Base-by-base conservation (phyloP, 306 rosid genomes). In the Phaseolus lunatus region DNA sequence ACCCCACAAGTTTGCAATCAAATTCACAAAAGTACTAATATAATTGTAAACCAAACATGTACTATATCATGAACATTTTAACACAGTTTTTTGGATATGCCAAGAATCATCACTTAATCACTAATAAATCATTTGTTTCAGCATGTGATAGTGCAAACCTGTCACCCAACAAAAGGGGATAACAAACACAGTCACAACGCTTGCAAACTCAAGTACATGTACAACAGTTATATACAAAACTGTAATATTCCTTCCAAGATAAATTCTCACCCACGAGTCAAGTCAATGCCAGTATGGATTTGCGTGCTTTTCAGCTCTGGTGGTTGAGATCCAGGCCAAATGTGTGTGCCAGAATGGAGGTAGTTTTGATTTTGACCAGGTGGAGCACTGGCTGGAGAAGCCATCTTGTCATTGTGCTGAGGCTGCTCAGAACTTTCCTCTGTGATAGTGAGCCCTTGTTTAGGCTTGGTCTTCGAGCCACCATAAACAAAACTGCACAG, bases 401-500 rank as follows among this genome's bases (percentile, higher is more conserved):
- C 84, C 84, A 90, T 54, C 84, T 88, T 86, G 35, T 88, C 89
- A 27, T 63, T 73, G 10, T 29, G 85, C 72, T 84, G 82, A 45
- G 90, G 67, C 72, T 88, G 70, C 79, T 89, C 89, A 5, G 91
- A 86, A 82, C 72, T 83, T 53, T 89, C 92, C 5, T 81, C 81
- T 70, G 81, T 82, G 72, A 78, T 41, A 35, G 75, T 66, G 49
- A 76, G 49, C 27, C 23, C 82, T 78, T 83, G 92, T 85, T 86
- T 88, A 50, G 74, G 80, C 92, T 90, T 95, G 31, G 71, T 73
- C 86, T 92, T 91, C 37, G 86, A 61, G 29, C 85, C 70, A 27
- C 97, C 97, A 80, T 95, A 78, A 43, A 90, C 92, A 84, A 95
- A 95, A 87, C 97, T 95, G 83, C 96, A 89, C 47, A 89, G 85